These are phyloP conservation scores for Gymnopilus dilepis DNA, from an alignment of 768 basidiomycete genomes.

Conservation along the genomic window DNA sequence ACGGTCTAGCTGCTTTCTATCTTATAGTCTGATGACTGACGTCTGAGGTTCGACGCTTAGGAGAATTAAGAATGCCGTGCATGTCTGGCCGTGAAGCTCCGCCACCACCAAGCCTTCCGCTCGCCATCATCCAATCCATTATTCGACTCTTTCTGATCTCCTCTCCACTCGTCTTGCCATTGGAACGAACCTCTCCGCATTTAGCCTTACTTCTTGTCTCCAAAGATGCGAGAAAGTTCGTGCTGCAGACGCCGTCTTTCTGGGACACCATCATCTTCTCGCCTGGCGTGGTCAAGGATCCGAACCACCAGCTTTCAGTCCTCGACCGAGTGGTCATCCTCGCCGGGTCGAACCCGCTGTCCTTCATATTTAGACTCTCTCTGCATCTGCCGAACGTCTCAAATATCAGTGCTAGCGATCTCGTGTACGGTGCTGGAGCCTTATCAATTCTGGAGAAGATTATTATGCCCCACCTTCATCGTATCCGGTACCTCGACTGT, in stretches of 20 bases:
- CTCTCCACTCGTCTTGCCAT: too few species aligned
- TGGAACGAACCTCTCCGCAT: too few species aligned
- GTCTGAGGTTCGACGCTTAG: too few species aligned
- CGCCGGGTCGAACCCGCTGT: not conserved
- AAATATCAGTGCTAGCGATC: not conserved
- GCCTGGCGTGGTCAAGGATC: not conserved
- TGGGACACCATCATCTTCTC: not conserved
- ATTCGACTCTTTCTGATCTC: too few species aligned
- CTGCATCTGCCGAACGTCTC: not conserved
- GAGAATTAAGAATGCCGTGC: too few species aligned
- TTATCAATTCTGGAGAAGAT: not conserved
- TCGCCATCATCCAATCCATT: too few species aligned
- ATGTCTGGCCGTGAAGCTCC: too few species aligned
- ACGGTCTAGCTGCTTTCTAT: too few species aligned
- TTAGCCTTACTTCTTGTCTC: too few species aligned
- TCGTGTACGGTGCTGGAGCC: not conserved
- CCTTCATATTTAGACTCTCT: not conserved
- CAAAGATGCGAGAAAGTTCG: too few species aligned
- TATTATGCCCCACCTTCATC: not conserved
- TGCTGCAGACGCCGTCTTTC: not conserved
- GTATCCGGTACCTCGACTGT: not conserved
- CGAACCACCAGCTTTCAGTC: not conserved
- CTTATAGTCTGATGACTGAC: too few species aligned
- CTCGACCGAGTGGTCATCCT: not conserved
- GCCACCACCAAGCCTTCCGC: too few species aligned